These are phyloP conservation scores for Apiotrichum akiyoshidainum DNA, from an alignment of 1,284 basidiomycete genomes.

Conservation along the genomic window DNA sequence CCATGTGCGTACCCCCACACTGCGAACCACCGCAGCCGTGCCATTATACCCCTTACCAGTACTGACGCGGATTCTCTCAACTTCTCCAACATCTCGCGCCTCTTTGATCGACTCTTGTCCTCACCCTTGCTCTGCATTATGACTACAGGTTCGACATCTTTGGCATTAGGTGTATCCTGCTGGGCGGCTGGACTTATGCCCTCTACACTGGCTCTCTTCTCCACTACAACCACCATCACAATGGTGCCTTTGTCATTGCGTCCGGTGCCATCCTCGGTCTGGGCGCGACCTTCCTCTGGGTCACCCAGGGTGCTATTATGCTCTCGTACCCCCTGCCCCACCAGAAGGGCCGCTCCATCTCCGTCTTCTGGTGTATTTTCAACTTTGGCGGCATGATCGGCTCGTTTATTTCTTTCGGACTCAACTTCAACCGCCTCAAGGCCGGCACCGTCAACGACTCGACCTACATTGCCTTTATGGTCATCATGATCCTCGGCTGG, in stretches of 20 bases:
- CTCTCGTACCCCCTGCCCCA: slow-evolving; percentile 69
- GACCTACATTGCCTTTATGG: slow-evolving; percentile 25
- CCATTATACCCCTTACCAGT: too few species aligned
- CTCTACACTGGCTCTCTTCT: slow-evolving; percentile 24
- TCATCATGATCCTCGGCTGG: slow-evolving; percentile 26
- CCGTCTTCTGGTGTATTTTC: slow-evolving; percentile 72
- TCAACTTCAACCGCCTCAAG: slow-evolving; percentile 47
- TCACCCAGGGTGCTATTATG: slow-evolving; percentile 78
- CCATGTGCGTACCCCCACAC: not conserved
- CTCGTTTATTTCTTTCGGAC: slow-evolving; percentile 61
- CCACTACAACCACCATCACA: slow-evolving; percentile 59
- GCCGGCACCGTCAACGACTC: slow-evolving; percentile 20
- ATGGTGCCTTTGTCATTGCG: slow-evolving; percentile 65
- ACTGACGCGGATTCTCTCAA: too few species aligned
- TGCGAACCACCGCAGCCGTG: too few species aligned
- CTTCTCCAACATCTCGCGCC: too few species aligned
- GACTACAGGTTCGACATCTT: slow-evolving; percentile 17
- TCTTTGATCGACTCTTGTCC: too few species aligned
- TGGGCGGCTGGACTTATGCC: slow-evolving; percentile 26
- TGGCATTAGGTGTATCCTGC: slow-evolving; percentile 18
- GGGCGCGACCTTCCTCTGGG: slow-evolving; percentile 81
- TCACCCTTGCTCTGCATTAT: too few species aligned
- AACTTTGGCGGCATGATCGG: slow-evolving; percentile 70
- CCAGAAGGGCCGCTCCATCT: slow-evolving; percentile 75
- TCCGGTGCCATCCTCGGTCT: slow-evolving; percentile 76